phyloP scores from a whole-genome alignment of 768 basidiomycete genomes.

The Lenzites betulinus region DNA sequence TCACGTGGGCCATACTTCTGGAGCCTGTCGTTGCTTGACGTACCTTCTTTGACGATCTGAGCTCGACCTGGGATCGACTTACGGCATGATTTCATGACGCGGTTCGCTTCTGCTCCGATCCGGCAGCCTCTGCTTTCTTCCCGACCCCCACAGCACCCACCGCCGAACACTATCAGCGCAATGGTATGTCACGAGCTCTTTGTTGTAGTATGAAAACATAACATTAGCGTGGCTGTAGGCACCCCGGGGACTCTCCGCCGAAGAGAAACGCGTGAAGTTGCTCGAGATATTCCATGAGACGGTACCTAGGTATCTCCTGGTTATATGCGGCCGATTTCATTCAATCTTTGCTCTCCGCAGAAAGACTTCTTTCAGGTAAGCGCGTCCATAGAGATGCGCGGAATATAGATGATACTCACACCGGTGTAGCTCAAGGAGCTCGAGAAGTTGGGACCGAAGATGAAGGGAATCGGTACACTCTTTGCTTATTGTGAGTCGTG shows the following conservation, averaged over 20 bases:
- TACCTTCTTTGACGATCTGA: too few relatives aligned
- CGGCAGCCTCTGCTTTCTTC: too few relatives aligned
- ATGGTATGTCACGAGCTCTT: too few relatives aligned
- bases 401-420: background rate
- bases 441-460: slow-evolving; percentile 85
- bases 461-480: slow-evolving; percentile 82
- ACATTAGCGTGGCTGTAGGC: slow-evolving; percentile 45
- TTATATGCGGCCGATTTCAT: background rate
- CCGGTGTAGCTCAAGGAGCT: slow-evolving; percentile 76
- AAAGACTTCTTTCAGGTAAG: slow-evolving; percentile 80
- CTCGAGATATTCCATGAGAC: slow-evolving; percentile 94
- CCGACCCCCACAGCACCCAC: too few relatives aligned
- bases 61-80: too few relatives aligned
- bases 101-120: too few relatives aligned
- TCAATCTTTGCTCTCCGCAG: slow-evolving; percentile 38
- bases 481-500: background rate
- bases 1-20: too few relatives aligned
- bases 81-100: too few relatives aligned
- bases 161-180: too few relatives aligned
- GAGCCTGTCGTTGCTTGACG: too few relatives aligned
- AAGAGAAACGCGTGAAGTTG: slow-evolving; percentile 88
- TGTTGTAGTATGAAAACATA: too few relatives aligned
- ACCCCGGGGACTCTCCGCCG: slow-evolving; percentile 81
- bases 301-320: slow-evolving; percentile 41
- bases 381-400: background rate